phyloP scores from a whole-genome alignment of 2,329 filamentous ascomycete species.

The Aspergillus novoparasiticus region DNA sequence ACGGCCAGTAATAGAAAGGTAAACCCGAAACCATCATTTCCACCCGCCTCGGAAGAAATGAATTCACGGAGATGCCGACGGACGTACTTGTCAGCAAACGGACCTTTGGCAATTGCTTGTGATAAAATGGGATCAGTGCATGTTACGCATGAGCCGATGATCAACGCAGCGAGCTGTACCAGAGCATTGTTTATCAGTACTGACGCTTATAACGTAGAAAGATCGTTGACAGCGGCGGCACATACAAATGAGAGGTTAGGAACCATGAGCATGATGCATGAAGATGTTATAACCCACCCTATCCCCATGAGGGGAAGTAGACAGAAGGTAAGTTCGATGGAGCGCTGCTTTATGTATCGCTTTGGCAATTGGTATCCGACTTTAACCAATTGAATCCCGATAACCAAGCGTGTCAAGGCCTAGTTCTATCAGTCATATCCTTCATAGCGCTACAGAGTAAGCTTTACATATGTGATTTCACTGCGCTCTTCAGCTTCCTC shows the following conservation, averaged over 20 bases:
- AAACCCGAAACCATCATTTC: conserved; percentile 65
- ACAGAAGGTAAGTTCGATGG: conserved; percentile 58
- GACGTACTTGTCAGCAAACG: conserved; percentile 65
- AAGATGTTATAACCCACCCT: conserved; percentile 63
- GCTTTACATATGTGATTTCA: conserved; percentile 46
- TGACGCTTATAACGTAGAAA: neutral
- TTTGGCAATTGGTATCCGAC: conserved; percentile 64
- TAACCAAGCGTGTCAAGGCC: conserved; percentile 60
- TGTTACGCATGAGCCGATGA: conserved; percentile 63
- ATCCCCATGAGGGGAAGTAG: conserved; percentile 63
- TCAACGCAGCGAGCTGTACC: conserved; percentile 53
- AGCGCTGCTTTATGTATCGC: conserved; percentile 54
- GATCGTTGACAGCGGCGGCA: neutral
- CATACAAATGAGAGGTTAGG: conserved; percentile 55
- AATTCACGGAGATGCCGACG: conserved; percentile 60
- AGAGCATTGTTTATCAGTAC: neutral
- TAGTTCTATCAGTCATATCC: conserved; percentile 21
- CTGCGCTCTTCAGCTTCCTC: conserved; percentile 35
- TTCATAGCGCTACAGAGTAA: too few relatives aligned
- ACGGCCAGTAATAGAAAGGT: conserved; percentile 63
- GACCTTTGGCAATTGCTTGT: conserved; percentile 64
- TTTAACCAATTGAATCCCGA: conserved; percentile 65
- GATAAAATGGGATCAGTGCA: conserved; percentile 66
- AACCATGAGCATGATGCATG: conserved; percentile 58
- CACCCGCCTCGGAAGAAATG: conserved; percentile 64